Conservation (phyloP, 2,329 filamentous ascomycete genomes). For the Beauveria varroae region DNA sequence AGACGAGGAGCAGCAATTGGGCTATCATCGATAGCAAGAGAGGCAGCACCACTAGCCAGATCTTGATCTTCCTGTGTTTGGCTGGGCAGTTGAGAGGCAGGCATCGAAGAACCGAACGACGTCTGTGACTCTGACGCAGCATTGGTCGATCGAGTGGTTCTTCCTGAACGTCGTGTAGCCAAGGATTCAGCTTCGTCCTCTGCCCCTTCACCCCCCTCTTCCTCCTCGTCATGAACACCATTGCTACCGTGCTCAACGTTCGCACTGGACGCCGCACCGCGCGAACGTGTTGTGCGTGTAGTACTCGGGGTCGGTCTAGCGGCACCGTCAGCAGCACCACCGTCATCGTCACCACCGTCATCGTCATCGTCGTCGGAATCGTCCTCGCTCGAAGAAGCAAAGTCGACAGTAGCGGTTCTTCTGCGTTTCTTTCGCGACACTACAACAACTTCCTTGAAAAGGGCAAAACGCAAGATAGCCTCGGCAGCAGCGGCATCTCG, state of each 20-base stretch:
- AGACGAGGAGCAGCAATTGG: constrained; percentile 58
- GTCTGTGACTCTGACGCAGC: constrained; percentile 37
- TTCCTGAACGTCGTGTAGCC: constrained; percentile 35
- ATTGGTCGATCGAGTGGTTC: constrained; percentile 29
- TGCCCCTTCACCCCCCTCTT: constrained; percentile 46
- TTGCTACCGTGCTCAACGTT: constrained; percentile 21
- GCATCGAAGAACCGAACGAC: constrained; percentile 73
- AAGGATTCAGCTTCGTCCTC: constrained; percentile 37
- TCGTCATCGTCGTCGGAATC: constrained; percentile 49
- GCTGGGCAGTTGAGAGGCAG: constrained; percentile 59
- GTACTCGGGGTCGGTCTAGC: constrained; percentile 20
- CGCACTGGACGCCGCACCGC: constrained; percentile 18
- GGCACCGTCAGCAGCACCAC: constrained; percentile 48
- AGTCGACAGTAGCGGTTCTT: constrained; percentile 53
- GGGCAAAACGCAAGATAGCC: constrained; percentile 80
- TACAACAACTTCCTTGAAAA: constrained; percentile 91
- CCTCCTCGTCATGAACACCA: constrained; percentile 34
- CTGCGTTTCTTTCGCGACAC: constrained; percentile 79
- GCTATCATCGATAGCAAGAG: constrained; percentile 32
- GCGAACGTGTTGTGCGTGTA: constrained; percentile 24
- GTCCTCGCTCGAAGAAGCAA: constrained; percentile 51
- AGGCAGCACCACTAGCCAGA: constrained; percentile 34
- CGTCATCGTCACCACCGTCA: constrained; percentile 54
- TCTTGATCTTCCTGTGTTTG: constrained; percentile 36
- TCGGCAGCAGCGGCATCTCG: constrained; percentile 84